Evolutionary conservation across 2,329 filamentous ascomycete species (phyloP).

Genomic region (Cyanodermella asteris): DNA sequence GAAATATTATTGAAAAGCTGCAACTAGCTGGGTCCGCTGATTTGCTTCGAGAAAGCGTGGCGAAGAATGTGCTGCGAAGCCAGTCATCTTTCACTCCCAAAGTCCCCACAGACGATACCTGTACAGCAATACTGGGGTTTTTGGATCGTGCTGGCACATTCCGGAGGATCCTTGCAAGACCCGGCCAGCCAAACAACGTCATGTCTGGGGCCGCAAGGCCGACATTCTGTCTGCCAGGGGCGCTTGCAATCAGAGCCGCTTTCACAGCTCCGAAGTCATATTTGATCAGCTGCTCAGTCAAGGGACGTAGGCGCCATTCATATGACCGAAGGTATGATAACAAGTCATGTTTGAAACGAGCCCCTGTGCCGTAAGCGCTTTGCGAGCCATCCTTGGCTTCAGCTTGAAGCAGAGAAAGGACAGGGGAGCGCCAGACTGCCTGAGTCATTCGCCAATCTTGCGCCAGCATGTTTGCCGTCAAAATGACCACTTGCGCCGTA

Average conservation of each 20-base stretch:
- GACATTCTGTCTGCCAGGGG: slow-evolving; percentile 44
- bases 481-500: slow-evolving; percentile 56
- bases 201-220: slow-evolving; percentile 18
- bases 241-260: slow-evolving; percentile 55
- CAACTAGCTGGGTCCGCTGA: slow-evolving; percentile 15
- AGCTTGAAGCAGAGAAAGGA: slow-evolving; percentile 32
- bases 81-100: slow-evolving; percentile 49
- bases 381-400: too few species aligned
- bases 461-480: slow-evolving; percentile 80
- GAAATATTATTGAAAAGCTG: slow-evolving; percentile 53
- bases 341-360: slow-evolving; percentile 54
- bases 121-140: slow-evolving; percentile 16
- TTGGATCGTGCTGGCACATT: slow-evolving; percentile 23
- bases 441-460: slow-evolving; percentile 78
- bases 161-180: slow-evolving; percentile 36
- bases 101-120: slow-evolving; percentile 56
- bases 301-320: slow-evolving; percentile 25
- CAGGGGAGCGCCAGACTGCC: slow-evolving; percentile 56
- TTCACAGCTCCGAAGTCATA: slow-evolving; percentile 51
- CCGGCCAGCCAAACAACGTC: slow-evolving; percentile 59
- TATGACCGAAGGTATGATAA: slow-evolving; percentile 53
- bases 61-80: slow-evolving; percentile 44
- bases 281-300: slow-evolving; percentile 34
- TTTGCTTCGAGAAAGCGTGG: slow-evolving; percentile 12
- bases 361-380: slow-evolving; percentile 32